Percentiles rank a stretch among this genome's conserved stretches.
Conservation (phyloP, 192 early-diverging fungal species). For the Coemansia furcata region DNA sequence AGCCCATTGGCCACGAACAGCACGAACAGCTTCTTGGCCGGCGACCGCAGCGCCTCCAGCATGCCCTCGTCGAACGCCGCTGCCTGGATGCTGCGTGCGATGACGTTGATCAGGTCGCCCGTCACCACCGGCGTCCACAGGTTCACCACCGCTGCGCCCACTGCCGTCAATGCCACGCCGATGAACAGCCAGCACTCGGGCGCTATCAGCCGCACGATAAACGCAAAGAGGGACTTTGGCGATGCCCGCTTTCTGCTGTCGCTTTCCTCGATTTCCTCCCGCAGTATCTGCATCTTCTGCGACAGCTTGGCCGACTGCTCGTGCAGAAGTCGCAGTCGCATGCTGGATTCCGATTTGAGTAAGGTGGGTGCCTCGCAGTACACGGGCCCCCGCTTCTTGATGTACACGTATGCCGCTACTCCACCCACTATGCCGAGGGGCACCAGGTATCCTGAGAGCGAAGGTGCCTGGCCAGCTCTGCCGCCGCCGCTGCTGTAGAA, state of each 20-base stretch:
- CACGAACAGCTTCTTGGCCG: constrained; percentile 56
- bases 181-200: constrained; percentile 56
- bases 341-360: constrained; percentile 12
- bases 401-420: constrained; percentile 11
- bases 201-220: constrained; percentile 42
- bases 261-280: not conserved
- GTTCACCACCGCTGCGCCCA: constrained; percentile 57
- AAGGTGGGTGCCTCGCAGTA: constrained; percentile 19
- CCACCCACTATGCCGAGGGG: constrained; percentile 29
- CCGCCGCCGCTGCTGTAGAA: not conserved
- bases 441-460: not conserved
- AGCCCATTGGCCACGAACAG: constrained; percentile 58
- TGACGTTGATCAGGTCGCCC: constrained; percentile 59
- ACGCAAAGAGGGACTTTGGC: not conserved
- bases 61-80: constrained; percentile 16
- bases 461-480: not conserved
- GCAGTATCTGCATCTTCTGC: constrained; percentile 5
- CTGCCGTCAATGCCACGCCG: constrained; percentile 56
- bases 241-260: not conserved
- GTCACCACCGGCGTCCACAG: constrained; percentile 57
- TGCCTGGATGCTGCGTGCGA: constrained; percentile 41
- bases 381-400: constrained; percentile 3
- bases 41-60: constrained; percentile 35
- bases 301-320: constrained; percentile 25
- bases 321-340: constrained; percentile 35